phyloP scores from a whole-genome alignment of 768 basidiomycete species.

The Tylopilus vinaceipallidus region DNA sequence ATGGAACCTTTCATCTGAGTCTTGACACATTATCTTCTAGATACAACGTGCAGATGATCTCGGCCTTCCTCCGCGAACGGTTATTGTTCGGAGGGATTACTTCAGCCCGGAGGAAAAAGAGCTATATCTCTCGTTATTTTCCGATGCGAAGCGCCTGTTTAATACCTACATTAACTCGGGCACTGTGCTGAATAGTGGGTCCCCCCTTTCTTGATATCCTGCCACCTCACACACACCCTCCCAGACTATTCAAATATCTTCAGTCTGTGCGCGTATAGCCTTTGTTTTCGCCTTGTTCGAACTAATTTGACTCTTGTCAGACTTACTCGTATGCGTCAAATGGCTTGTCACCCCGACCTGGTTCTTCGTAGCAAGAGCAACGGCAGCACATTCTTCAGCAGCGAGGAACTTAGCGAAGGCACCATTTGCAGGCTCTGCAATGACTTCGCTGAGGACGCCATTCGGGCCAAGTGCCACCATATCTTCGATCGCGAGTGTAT shows the following conservation, averaged over 20 bases:
- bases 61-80: slow-evolving; percentile 88
- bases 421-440: slow-evolving; percentile 95
- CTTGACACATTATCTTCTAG: slow-evolving; percentile 35
- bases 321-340: slow-evolving; percentile 93
- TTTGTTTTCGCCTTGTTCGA: neutral
- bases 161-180: slow-evolving; percentile 87
- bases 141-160: slow-evolving; percentile 91
- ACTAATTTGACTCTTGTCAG: slow-evolving; percentile 37
- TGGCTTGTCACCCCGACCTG: slow-evolving; percentile 94
- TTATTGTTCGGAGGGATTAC: slow-evolving; percentile 84
- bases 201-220: neutral
- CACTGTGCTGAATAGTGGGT: slow-evolving; percentile 88
- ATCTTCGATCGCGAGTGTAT: slow-evolving; percentile 97
- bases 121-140: slow-evolving; percentile 86
- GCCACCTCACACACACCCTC: slow-evolving; percentile 5
- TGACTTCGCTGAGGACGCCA: slow-evolving; percentile 96
- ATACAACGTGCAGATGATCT: slow-evolving; percentile 95
- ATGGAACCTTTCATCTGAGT: neutral
- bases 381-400: slow-evolving; percentile 52
- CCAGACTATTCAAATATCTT: slow-evolving; percentile 89
- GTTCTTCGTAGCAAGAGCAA: slow-evolving; percentile 87
- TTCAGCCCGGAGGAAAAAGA: slow-evolving; percentile 99
- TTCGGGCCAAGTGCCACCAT: slow-evolving; percentile 89
- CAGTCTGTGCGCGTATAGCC: slow-evolving; percentile 51
- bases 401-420: slow-evolving; percentile 63